Conservation (phyloP, 139 green algal species). For the Chlorella sp. region DNA sequence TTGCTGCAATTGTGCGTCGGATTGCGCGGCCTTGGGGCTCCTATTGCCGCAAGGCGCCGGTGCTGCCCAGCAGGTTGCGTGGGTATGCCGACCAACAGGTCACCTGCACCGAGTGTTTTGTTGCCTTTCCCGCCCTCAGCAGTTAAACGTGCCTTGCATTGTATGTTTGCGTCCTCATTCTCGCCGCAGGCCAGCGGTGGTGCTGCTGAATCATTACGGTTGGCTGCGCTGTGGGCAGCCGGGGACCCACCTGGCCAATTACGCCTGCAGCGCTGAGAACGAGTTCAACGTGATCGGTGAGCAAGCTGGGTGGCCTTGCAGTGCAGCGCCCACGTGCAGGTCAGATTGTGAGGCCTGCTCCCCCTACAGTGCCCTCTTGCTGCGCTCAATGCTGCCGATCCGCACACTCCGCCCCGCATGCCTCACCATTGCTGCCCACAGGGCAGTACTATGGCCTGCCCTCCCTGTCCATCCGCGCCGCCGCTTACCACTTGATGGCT, state of each 20-base stretch:
- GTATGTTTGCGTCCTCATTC: too few relatives aligned
- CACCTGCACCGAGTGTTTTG: too few relatives aligned
- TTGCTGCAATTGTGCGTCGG: too few relatives aligned
- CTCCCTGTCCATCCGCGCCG: constrained; percentile 1
- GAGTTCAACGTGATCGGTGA: background rate
- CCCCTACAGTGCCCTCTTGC: too few relatives aligned
- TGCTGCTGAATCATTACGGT: constrained; percentile 9
- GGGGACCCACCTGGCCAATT: background rate
- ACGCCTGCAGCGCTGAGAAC: background rate
- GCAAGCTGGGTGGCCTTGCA: background rate
- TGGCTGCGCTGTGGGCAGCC: background rate
- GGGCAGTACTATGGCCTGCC: constrained; percentile 19
- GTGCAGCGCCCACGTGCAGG: background rate
- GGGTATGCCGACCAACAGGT: too few relatives aligned
- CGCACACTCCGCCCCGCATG: background rate
- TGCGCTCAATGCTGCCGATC: too few relatives aligned
- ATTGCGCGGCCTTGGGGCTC: too few relatives aligned
- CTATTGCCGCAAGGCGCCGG: too few relatives aligned
- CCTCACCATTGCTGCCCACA: background rate
- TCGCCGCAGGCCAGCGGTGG: background rate
- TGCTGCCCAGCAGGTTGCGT: too few relatives aligned
- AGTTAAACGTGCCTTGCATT: too few relatives aligned
- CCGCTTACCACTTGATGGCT: constrained; percentile 4
- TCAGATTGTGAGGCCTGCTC: too few relatives aligned
- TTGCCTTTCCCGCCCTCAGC: too few relatives aligned